phyloP scores from a whole-genome alignment of 2,329 filamentous ascomycete species.

The Kalmusia sp. region DNA sequence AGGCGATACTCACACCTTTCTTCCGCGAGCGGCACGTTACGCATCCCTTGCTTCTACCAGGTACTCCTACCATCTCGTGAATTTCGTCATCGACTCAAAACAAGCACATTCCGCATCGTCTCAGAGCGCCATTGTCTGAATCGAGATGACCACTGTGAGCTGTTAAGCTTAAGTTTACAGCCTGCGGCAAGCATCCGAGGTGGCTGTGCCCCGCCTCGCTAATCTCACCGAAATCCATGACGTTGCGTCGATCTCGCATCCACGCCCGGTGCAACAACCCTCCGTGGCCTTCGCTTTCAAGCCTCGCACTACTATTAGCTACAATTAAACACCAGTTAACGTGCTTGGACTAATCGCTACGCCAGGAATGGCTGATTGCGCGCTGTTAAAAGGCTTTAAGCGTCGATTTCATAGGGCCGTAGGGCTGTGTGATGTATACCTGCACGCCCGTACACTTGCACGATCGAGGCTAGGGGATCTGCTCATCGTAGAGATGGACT shows the following conservation, averaged over 20 bases:
- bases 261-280: neutral
- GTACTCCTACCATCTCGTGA: neutral
- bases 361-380: neutral
- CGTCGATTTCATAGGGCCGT: neutral
- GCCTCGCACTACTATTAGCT: neutral
- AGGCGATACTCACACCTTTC: neutral
- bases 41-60: constrained; percentile 1
- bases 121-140: no score
- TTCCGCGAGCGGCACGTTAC: neutral
- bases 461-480: no score
- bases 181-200: no score
- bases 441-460: neutral
- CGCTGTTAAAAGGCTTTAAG: neutral
- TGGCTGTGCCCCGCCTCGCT: no score
- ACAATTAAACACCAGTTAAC: neutral
- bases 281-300: neutral
- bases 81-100: no score
- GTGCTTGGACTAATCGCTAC: no score
- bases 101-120: no score
- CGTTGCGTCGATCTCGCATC: neutral
- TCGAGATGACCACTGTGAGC: no score
- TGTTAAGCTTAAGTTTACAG: no score
- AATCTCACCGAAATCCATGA: neutral
- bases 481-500: no score
- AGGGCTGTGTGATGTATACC: neutral